These are phyloP conservation scores for Leucocoprinus leucothites DNA, from an alignment of 768 basidiomycete species.

Conservation along the genomic window DNA sequence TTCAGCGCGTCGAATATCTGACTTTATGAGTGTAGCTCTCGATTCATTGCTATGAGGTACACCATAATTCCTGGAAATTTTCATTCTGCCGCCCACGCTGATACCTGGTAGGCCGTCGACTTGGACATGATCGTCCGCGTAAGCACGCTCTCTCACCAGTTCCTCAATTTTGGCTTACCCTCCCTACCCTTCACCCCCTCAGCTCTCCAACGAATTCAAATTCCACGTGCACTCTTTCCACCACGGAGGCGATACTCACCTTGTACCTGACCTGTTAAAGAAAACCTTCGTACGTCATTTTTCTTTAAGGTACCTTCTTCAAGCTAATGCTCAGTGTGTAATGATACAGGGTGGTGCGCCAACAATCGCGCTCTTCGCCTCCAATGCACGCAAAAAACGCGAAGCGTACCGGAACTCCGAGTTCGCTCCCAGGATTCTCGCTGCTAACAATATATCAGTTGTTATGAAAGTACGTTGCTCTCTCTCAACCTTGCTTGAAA, in stretches of 20 bases:
- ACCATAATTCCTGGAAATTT: neutral
- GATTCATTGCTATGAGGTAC: slow-evolving; percentile 42
- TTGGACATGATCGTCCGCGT: slow-evolving; percentile 66
- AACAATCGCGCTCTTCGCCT: slow-evolving; percentile 71
- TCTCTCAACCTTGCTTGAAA: too few relatives aligned
- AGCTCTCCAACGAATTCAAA: slow-evolving; percentile 80
- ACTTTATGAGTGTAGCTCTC: slow-evolving; percentile 25
- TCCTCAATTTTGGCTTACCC: neutral
- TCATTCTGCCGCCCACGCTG: neutral
- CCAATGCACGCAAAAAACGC: slow-evolving; percentile 51
- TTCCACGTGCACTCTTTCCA: slow-evolving; percentile 76
- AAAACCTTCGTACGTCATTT: slow-evolving; percentile 49
- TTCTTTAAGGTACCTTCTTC: neutral
- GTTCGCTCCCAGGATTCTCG: slow-evolving; percentile 70
- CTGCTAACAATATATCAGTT: slow-evolving; percentile 62
- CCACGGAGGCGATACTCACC: slow-evolving; percentile 77
- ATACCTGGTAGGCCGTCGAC: slow-evolving; percentile 57
- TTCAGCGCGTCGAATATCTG: neutral
- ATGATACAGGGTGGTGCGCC: slow-evolving; percentile 53
- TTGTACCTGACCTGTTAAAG: slow-evolving; percentile 76
- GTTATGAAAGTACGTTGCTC: slow-evolving; percentile 63
- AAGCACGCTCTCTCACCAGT: slow-evolving; percentile 23
- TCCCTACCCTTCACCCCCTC: neutral
- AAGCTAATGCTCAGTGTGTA: slow-evolving; percentile 8
- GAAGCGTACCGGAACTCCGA: slow-evolving; percentile 66